These are phyloP conservation scores for Phytophthora tentaculata DNA, from an alignment of 352 stramenopile species.

Conservation along the genomic window DNA sequence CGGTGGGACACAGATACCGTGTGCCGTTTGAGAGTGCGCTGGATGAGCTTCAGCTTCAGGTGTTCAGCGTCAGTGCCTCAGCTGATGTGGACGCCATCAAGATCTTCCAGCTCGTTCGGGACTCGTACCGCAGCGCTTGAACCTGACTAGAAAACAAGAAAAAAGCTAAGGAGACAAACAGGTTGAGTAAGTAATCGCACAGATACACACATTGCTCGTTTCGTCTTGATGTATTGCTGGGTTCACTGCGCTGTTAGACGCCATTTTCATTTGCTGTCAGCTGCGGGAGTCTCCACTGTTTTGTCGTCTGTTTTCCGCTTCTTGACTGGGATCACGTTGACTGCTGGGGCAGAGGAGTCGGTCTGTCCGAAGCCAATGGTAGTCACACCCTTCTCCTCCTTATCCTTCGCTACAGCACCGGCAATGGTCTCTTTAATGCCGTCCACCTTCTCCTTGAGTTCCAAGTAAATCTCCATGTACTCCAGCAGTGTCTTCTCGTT, in stretches of 20 bases:
- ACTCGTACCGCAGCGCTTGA: constrained; percentile 71
- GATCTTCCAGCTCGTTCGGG: constrained; percentile 74
- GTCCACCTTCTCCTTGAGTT: constrained; percentile 89
- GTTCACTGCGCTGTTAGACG: constrained; percentile 1
- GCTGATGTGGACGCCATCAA: constrained; percentile 76
- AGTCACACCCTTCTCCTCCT: constrained; percentile 51
- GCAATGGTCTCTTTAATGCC: constrained; percentile 65
- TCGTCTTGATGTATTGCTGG: constrained; percentile 17
- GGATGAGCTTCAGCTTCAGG: constrained; percentile 55
- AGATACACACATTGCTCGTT: constrained; percentile 23
- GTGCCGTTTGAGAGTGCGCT: constrained; percentile 57
- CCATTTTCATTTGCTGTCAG: constrained; percentile 29
- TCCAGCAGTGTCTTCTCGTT: constrained; percentile 66
- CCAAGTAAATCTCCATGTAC: constrained; percentile 86
- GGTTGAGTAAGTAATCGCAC: neutral
- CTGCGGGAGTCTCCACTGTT: too few species aligned
- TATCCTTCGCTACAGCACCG: constrained; percentile 35
- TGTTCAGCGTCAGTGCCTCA: constrained; percentile 54
- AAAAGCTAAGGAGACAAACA: constrained; percentile 14
- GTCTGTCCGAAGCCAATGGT: constrained; percentile 74
- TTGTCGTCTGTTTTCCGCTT: constrained; percentile 54
- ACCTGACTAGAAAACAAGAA: constrained; percentile 21
- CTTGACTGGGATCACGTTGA: constrained; percentile 81
- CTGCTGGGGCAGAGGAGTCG: constrained; percentile 27
- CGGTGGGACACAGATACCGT: constrained; percentile 64